Conservation (phyloP, 805 yeast species). For the Yarrowia bubula region DNA sequence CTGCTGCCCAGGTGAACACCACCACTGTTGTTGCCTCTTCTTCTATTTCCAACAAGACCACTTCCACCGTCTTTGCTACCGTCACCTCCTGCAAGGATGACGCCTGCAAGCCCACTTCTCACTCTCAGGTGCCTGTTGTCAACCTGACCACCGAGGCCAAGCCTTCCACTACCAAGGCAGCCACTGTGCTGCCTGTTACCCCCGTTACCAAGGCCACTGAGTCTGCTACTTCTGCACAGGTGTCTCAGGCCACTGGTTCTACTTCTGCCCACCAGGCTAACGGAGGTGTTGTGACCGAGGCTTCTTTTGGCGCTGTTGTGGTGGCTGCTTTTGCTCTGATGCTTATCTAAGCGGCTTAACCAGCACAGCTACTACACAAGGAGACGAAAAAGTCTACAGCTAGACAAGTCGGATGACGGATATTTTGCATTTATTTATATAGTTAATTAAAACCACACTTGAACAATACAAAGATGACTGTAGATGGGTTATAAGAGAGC, state of each 20-base stretch:
- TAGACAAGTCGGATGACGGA: neutral
- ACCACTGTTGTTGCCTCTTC: neutral
- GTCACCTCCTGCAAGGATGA: constrained; percentile 17
- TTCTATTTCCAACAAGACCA: neutral
- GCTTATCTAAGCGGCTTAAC: neutral
- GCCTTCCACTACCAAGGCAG: neutral
- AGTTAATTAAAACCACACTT: neutral
- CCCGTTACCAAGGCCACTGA: neutral
- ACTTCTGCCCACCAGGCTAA: neutral
- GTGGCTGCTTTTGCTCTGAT: neutral
- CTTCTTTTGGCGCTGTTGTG: neutral
- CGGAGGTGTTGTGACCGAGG: neutral
- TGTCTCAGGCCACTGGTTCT: neutral
- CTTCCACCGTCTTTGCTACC: neutral
- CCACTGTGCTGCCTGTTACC: neutral
- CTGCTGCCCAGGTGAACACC: neutral
- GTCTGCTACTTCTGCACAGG: neutral
- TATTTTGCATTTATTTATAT: constrained; percentile 9
- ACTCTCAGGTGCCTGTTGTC: neutral
- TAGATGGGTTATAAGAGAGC: no score
- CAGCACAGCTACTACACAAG: neutral
- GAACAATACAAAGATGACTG: no score
- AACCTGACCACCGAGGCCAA: neutral
- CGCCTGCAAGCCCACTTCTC: neutral
- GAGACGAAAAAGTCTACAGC: neutral